Evolutionary conservation across 257 asterid genomes (phyloP).

Genomic region (Apocynum venetum): DNA sequence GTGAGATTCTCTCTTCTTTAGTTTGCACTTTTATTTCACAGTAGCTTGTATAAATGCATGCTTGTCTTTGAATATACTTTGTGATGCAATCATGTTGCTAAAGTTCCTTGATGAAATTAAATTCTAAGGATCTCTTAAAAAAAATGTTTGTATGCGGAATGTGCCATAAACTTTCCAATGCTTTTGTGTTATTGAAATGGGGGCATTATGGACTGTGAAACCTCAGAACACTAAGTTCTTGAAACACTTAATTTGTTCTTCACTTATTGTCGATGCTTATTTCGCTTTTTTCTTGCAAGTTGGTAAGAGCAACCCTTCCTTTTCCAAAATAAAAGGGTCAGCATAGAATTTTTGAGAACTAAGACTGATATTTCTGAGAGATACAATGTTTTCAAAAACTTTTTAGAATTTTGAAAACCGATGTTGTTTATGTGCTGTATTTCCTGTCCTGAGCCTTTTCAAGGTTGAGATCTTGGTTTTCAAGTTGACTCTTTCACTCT

Average conservation of each 20-base stretch:
- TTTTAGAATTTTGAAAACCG: not conserved
- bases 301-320: not conserved
- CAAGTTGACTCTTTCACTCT: not conserved
- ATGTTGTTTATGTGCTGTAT: not conserved
- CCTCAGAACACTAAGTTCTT: not conserved
- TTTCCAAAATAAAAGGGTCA: too few relatives aligned
- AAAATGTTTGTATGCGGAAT: not conserved
- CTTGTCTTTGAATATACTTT: not conserved
- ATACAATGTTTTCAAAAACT: not conserved
- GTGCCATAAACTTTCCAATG: not conserved
- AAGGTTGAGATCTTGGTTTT: not conserved
- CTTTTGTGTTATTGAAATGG: not conserved
- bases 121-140: not conserved
- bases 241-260: not conserved
- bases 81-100: not conserved
- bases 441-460: not conserved
- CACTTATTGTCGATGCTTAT: not conserved
- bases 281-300: not conserved
- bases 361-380: not conserved
- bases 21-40: not conserved
- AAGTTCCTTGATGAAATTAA: not conserved
- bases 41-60: not conserved
- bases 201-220: not conserved
- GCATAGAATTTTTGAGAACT: not conserved
- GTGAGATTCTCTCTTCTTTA: conserved; percentile 43